Evolutionary conservation across 768 basidiomycete species (phyloP), one percentile per base, ranked within the genome.

Genomic region (Hydnomerulius pinastri): DNA sequence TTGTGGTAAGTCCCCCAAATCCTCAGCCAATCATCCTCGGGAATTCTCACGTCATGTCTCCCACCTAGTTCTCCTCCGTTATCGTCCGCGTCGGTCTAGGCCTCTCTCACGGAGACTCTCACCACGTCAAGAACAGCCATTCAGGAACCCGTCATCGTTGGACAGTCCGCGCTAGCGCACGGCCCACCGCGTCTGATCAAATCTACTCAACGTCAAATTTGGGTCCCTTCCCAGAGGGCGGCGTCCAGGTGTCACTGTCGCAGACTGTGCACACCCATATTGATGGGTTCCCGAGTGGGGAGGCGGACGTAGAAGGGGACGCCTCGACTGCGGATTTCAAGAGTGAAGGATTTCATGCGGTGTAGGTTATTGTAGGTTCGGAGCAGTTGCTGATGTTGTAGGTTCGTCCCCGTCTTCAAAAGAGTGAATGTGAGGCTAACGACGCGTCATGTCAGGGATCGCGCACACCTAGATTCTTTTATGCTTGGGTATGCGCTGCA

Each of bases 21-120:
- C 30, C 32, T 8, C 33, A 36, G 33, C 4, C 28, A 43, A n/a
- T 28, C n/a, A 39, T 48, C 25, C 17, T n/a, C n/a, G n/a, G n/a
- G n/a, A 10, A 20, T 44, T 45, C 25, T 37, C 20, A 38, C 32
- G 10, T 27, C 15, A 29, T 44, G 43, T 47, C 6, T 49, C 40
- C n/a, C 36, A 24, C 27, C 45, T 46, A 30, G 21, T 66, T 64
- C 43, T 63, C 65, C 33, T 59, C 54, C 32, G 60, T 66, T 6
- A 64, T 66, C 41, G 55, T 64, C 25, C 65, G 62, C 24, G 55
- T 64, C n/a, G 61, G 57, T 25, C 24, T 55, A 6, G 61, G 60
- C 24, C 32, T 62, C 25, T 60, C 53, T 27, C 54, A 59, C n/a
- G 60, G 57, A 15, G 60, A 53, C 32, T n/a, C 35, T 10, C 25